Base-by-base conservation (phyloP, 352 stramenopile genomes). In the Phytophthora cactorum region DNA sequence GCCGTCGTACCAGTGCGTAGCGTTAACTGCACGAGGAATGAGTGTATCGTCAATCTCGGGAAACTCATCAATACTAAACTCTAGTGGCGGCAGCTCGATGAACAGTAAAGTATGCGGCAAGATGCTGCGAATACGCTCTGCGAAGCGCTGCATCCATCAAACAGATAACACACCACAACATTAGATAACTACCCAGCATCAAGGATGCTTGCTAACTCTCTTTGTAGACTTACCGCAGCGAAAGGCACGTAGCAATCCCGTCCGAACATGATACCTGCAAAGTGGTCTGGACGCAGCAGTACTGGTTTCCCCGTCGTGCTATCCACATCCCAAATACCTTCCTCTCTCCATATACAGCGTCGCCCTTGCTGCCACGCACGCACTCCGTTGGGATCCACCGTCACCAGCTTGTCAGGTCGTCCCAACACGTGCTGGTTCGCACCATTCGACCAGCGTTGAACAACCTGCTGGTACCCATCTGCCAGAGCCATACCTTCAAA, bases 211-310 rank as follows among this genome's bases (percentile, higher is more conserved):
- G n/a, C n/a, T n/a, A n/a, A n/a, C n/a, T 39, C 34, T 39, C 22
- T 46, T 36, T 5, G 10, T 22, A 12, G 11, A 52, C 68, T 38
- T 75, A 89, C 81, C 66, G 72, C 62, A 14, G 86, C 84, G 49
- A 97, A 97, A 11, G 89, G 87, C 8, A 95, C 74, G 62, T 93
- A 96, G 62, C 74, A 96, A 49, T 97, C 88, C n/a, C 60, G 70
- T 5, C 83, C 88, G 66, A 96, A 96, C 61, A 88, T 67, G 6
- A 89, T 78, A 14, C 65, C 61, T 0, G 84, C 78, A 69, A 97
- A 97, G 61, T 96, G 79, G 45, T 90, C 59, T 11, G 79, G 80
- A 51, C 74, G 52, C 46, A 93, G 75, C 49, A 96, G 68, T 45
- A 74, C 25, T 0, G 89, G 85, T 11, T 75, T 15, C 11, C 74